These are phyloP conservation scores for Penicillium sp. DNA, from an alignment of 2,329 filamentous ascomycete genomes.

Conservation along the genomic window DNA sequence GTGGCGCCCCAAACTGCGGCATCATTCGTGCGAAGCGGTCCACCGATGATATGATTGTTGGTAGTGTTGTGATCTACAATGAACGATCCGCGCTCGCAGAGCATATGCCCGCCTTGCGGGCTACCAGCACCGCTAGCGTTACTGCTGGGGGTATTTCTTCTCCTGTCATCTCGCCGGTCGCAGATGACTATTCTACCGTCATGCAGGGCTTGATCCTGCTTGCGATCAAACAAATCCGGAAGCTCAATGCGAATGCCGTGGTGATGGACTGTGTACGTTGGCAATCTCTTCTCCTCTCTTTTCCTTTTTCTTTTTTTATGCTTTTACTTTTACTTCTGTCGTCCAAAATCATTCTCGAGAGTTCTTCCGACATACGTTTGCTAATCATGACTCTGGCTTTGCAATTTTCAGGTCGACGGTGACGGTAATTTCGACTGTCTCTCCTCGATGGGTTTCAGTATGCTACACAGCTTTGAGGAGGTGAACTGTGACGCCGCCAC, in stretches of 20 bases:
- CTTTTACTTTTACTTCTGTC: too few relatives aligned
- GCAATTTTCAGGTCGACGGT: constrained; percentile 52
- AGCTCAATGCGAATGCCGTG: constrained; percentile 65
- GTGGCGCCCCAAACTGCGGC: constrained; percentile 65
- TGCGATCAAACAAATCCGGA: constrained; percentile 75
- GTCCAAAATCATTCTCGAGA: too few relatives aligned
- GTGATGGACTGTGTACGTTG: constrained; percentile 71
- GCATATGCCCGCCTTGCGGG: constrained; percentile 63
- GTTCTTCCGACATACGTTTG: not conserved
- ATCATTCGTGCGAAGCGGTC: constrained; percentile 75
- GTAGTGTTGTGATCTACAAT: constrained; percentile 73
- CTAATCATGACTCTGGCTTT: constrained; percentile 22
- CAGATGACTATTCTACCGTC: constrained; percentile 62
- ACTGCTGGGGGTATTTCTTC: constrained; percentile 69
- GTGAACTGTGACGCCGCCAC: constrained; percentile 62
- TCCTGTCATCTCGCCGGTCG: constrained; percentile 65
- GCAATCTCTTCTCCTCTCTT: not conserved
- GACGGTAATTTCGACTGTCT: constrained; percentile 70
- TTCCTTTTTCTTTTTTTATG: not conserved
- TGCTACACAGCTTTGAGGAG: constrained; percentile 75
- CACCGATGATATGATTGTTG: constrained; percentile 62
- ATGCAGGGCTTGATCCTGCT: constrained; percentile 75
- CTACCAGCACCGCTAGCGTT: constrained; percentile 40
- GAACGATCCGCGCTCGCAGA: constrained; percentile 61
- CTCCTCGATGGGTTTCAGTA: constrained; percentile 71